phyloP scores from a whole-genome alignment of 2,329 filamentous ascomycete species.

The Fusarium coffeatum region DNA sequence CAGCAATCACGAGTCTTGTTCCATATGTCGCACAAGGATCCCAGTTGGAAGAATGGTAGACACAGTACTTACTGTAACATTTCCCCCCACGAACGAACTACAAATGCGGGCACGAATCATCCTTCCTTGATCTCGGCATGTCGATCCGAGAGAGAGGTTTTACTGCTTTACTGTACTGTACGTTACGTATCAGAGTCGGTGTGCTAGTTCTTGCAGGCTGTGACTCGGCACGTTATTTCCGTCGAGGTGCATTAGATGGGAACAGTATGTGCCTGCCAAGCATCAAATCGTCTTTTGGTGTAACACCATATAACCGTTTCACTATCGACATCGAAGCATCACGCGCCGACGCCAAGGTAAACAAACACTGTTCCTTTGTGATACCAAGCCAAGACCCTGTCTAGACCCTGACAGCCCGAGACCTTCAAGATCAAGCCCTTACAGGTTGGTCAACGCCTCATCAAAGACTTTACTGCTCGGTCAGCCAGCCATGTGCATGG shows the following conservation, averaged over 20 bases:
- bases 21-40: background rate
- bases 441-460: background rate
- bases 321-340: slow-evolving; percentile 1
- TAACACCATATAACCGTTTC: background rate
- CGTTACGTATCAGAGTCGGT: slow-evolving; percentile 1
- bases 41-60: background rate
- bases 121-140: slow-evolving; percentile 25
- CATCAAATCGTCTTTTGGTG: background rate
- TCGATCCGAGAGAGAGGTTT: slow-evolving; percentile 25
- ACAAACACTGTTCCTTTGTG: background rate
- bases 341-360: background rate
- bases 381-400: background rate
- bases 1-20: slow-evolving; percentile 4
- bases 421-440: background rate
- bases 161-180: background rate
- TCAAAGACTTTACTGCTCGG: background rate
- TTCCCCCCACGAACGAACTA: slow-evolving; percentile 16
- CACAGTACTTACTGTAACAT: background rate
- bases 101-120: slow-evolving; percentile 41
- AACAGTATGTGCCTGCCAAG: slow-evolving; percentile 3
- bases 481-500: background rate
- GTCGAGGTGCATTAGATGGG: slow-evolving; percentile 21
- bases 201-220: slow-evolving; percentile 15
- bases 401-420: background rate
- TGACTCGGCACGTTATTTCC: slow-evolving; percentile 37